Percentiles rank a stretch among this genome's conserved stretches.
Evolutionary conservation across 331 rosid species (phyloP).

Genomic region (Spiraea crenata): DNA sequence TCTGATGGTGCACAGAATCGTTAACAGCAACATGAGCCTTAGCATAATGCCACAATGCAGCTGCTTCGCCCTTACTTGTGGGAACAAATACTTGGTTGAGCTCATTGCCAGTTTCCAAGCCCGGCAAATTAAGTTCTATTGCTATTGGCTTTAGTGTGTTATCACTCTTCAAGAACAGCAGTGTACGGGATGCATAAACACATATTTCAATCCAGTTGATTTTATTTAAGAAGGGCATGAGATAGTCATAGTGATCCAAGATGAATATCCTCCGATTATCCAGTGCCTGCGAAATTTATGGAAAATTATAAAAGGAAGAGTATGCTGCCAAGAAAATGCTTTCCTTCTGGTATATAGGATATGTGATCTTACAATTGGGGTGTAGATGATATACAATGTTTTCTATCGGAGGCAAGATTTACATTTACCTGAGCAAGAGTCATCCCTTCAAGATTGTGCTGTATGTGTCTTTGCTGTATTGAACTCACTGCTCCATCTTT

Average conservation of each 20-base stretch:
- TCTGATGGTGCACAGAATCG: constrained; percentile 57
- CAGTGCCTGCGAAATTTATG: constrained; percentile 47
- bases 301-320: not conserved
- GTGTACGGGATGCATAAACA: constrained; percentile 68
- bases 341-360: not conserved
- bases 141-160: constrained; percentile 58
- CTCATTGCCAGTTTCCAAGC: constrained; percentile 19
- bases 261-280: constrained; percentile 43
- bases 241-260: constrained; percentile 70
- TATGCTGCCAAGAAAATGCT: not conserved
- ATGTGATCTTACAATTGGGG: not conserved
- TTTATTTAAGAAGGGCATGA: constrained; percentile 55
- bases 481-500: constrained; percentile 43
- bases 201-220: constrained; percentile 44
- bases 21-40: constrained; percentile 77
- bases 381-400: not conserved
- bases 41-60: constrained; percentile 75
- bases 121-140: constrained; percentile 70
- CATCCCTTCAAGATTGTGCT: constrained; percentile 59
- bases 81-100: constrained; percentile 40
- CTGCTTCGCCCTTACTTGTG: constrained; percentile 56
- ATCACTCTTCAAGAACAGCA: constrained; percentile 59
- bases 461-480: constrained; percentile 39
- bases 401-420: not conserved
- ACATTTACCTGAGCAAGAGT: constrained; percentile 43